Conservation (phyloP, 371 early-diverging fungal genomes). For the Globomyces sp. region DNA sequence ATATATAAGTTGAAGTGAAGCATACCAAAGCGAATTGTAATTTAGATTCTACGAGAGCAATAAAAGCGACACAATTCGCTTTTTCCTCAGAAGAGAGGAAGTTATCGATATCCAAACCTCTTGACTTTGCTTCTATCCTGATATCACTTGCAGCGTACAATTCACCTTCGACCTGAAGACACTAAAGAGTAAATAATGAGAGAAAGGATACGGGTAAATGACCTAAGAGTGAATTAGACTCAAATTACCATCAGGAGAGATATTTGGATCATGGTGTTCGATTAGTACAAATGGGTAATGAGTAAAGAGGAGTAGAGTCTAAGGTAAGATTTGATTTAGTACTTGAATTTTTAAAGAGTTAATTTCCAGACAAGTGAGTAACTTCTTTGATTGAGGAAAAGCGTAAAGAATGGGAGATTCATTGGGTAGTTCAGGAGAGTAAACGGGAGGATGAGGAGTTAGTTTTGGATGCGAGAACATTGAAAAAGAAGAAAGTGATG, state of each 20-base stretch:
- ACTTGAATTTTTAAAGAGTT: constrained; percentile 5
- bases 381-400: constrained; percentile 5
- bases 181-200: neutral
- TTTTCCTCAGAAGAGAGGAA: constrained; percentile 7
- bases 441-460: neutral
- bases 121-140: neutral
- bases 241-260: constrained; percentile 5
- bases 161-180: constrained; percentile 6
- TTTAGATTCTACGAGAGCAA: constrained; percentile 3
- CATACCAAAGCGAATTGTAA: neutral
- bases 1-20: too few species aligned
- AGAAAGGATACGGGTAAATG: too few species aligned
- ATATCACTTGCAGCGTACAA: constrained; percentile 5
- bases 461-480: neutral
- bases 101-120: constrained; percentile 1
- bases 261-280: constrained; percentile 6
- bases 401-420: constrained; percentile 1
- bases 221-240: neutral
- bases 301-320: neutral
- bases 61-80: neutral
- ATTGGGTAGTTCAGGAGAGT: neutral
- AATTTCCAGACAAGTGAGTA: neutral
- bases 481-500: too few species aligned
- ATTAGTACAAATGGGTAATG: neutral
- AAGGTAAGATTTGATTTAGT: too few species aligned